Percentiles rank a stretch among this genome's conserved stretches.
phyloP scores from a whole-genome alignment of 2,329 filamentous ascomycete genomes.

The Phaeomoniella chlamydospora region DNA sequence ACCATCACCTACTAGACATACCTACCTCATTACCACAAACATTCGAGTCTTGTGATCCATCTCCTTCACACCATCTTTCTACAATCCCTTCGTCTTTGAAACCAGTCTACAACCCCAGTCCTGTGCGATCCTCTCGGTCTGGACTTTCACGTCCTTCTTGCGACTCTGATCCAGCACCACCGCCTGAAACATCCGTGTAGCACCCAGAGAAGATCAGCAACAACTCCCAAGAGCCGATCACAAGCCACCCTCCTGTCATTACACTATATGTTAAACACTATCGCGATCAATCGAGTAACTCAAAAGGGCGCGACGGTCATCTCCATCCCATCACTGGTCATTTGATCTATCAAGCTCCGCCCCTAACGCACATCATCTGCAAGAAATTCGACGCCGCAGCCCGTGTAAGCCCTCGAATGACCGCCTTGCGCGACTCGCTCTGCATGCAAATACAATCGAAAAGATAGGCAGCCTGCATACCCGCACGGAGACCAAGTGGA shows the following conservation, averaged over 20 bases:
- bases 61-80: too few species aligned
- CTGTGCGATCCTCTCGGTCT: too few species aligned
- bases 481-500: neutral
- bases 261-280: too few species aligned
- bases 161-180: too few species aligned
- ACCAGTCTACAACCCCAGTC: too few species aligned
- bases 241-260: neutral
- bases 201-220: neutral
- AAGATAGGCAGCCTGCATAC: conserved; percentile 1
- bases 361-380: conserved; percentile 34
- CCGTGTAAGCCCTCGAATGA: conserved; percentile 4
- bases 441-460: neutral
- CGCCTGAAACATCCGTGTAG: neutral
- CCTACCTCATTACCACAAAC: too few species aligned
- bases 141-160: too few species aligned
- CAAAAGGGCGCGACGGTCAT: conserved; percentile 1
- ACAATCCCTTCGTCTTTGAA: too few species aligned
- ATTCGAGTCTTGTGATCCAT: too few species aligned
- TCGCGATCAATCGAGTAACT: too few species aligned
- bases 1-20: too few species aligned
- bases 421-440: conserved; percentile 9
- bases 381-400: conserved; percentile 29
- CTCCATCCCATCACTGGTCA: conserved; percentile 4
- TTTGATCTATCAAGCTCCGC: conserved; percentile 9
- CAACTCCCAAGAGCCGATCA: neutral